Evolutionary conservation across 805 yeast genomes (phyloP), one percentile per base, ranked within the genome.

Genomic region (Candida morakotiae): DNA sequence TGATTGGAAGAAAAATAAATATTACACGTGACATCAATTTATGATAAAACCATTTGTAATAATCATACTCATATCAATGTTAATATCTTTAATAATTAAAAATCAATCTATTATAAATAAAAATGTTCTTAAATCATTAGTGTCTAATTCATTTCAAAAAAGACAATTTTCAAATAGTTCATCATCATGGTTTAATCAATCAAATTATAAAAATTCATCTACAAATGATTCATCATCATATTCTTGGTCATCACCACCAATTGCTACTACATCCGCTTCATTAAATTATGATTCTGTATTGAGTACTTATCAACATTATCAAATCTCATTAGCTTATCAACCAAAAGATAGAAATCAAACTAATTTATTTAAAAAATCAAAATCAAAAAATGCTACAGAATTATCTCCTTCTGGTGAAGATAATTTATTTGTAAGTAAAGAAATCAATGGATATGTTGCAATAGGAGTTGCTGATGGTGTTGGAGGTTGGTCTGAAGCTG

Each of bases 401-500:
- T 44, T 48, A 28, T 64, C 69, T 5, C 79, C 85, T 4, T 72
- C 87, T 2, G 94, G 94, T 3, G 94, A 85, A 52, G 94, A 85
- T 52, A 84, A 81, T 52, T 79, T 70, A 48, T 77, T 84, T 40
- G 66, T 80, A 19, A 69, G 77, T 7, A 58, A 58, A 16, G 62
- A 62, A 20, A 57, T 52, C 14, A 62, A 63, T 34, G 68, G 71
- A 2, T 60, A 59, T 20, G 44, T 81, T 0, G 75, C 83, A 4
- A 70, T 80, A n/a, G 94, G 91, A 16, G 93, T 85, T 3, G 83
- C 96, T 5, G 98, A 91, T 62, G 98, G 98, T 10, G 98, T 93
- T 3, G 98, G 98, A 11, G 98, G 98, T 3, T 91, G 98, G 97
- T 76, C 85, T 1, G 93, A 86, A 43, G 81, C 85, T 32, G 97